phyloP scores from a whole-genome alignment of 768 basidiomycete species.

The Scleroderma citrinum region DNA sequence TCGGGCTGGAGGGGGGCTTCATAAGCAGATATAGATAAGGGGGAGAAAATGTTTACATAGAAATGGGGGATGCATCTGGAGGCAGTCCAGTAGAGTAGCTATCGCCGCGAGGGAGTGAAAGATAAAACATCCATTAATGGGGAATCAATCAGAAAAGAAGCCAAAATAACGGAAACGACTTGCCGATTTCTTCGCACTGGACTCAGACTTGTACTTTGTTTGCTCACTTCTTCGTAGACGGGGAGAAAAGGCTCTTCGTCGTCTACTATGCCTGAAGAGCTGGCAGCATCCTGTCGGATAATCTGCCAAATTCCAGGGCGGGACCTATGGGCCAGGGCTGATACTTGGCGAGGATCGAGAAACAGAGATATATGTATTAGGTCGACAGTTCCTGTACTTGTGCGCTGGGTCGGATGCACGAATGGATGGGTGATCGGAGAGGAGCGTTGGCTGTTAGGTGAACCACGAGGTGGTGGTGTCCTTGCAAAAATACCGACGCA shows the following conservation, averaged over 20 bases:
- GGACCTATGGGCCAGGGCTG: conserved; percentile 10
- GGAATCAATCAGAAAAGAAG: conserved; percentile 9
- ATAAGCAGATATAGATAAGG: conserved; percentile 8
- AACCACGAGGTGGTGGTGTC: background rate
- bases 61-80: conserved; percentile 5
- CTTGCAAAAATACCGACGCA: background rate
- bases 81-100: conserved; percentile 9
- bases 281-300: conserved; percentile 13
- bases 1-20: conserved; percentile 5
- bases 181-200: conserved; percentile 4
- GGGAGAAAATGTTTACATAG: conserved; percentile 4
- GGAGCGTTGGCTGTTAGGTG: no score
- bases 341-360: background rate
- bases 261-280: background rate
- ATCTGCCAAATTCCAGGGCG: conserved; percentile 19
- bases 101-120: conserved; percentile 1
- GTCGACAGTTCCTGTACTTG: background rate
- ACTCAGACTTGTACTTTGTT: background rate
- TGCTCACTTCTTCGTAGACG: conserved; percentile 12
- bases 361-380: background rate
- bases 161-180: conserved; percentile 1
- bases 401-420: background rate
- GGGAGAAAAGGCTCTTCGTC: conserved; percentile 17
- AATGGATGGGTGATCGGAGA: background rate
- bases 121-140: background rate